Evolutionary conservation across 495 filamentous ascomycete genomes (phyloP).

Genomic region (Aspergillus egyptiacus): DNA sequence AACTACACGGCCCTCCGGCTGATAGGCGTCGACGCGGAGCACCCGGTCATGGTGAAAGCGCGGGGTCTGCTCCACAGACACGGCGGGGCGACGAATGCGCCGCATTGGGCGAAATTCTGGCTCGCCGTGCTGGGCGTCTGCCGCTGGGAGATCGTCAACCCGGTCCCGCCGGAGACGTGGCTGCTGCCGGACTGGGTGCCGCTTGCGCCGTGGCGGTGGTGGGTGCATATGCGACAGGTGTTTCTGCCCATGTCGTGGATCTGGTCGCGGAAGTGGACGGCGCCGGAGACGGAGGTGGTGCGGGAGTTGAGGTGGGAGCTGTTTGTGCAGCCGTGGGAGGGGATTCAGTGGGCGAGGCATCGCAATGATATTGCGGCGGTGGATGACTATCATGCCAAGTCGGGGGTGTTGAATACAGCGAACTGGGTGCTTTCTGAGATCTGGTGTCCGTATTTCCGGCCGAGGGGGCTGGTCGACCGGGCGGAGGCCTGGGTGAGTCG

Average conservation of each 20-base stretch:
- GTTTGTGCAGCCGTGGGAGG: constrained; percentile 2
- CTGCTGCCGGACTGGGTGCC: constrained; percentile 14
- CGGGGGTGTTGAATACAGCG: constrained; percentile 1
- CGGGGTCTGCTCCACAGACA: constrained; percentile 50
- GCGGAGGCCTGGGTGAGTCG: constrained; percentile 1
- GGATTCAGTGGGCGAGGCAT: constrained; percentile 1
- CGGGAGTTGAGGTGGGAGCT: constrained; percentile 9
- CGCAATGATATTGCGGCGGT: background rate
- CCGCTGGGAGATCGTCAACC: constrained; percentile 65
- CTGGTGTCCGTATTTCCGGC: constrained; percentile 12
- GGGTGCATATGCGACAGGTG: constrained; percentile 5
- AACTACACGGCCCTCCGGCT: constrained; percentile 70
- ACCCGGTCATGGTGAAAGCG: constrained; percentile 67
- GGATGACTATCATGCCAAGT: constrained; percentile 4
- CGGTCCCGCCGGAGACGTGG: constrained; percentile 77
- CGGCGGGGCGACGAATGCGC: constrained; percentile 65
- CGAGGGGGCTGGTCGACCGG: background rate
- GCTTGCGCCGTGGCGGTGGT: constrained; percentile 13
- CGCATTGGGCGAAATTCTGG: constrained; percentile 88
- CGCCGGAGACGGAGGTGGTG: constrained; percentile 6
- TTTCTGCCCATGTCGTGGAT: constrained; percentile 14
- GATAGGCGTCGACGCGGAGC: constrained; percentile 67
- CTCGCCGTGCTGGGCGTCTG: constrained; percentile 65
- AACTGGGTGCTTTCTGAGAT: constrained; percentile 56
- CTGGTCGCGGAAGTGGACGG: constrained; percentile 1